Evolutionary conservation across 1,139 yeast species (phyloP).

Genomic region (Petasospora rhodanensis): DNA sequence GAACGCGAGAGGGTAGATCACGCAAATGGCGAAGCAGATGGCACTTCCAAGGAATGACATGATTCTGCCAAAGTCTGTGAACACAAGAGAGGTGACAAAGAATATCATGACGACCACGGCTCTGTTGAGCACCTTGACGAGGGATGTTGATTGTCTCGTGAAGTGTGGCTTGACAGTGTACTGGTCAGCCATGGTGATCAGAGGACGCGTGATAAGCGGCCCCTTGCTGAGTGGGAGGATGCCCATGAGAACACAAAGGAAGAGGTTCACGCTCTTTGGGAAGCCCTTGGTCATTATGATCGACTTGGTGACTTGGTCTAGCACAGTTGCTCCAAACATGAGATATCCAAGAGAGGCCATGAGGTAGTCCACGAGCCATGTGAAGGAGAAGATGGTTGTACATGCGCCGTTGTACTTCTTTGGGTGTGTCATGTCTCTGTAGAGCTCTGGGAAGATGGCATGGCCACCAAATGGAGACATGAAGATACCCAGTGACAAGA

Average conservation of each 20-base stretch:
- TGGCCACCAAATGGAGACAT: constrained; percentile 84
- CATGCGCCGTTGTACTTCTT: constrained; percentile 37
- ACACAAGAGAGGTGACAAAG: constrained; percentile 43
- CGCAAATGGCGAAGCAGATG: constrained; percentile 68
- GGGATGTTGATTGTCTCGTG: background rate
- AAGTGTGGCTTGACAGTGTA: constrained; percentile 23
- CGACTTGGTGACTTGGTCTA: constrained; percentile 71
- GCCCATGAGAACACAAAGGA: constrained; percentile 61
- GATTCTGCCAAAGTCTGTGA: constrained; percentile 67
- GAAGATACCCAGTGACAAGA: constrained; percentile 60
- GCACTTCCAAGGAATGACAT: constrained; percentile 73
- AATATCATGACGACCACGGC: constrained; percentile 16
- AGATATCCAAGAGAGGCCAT: constrained; percentile 72
- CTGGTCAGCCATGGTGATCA: constrained; percentile 55
- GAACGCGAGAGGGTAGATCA: constrained; percentile 63
- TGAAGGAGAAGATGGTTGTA: constrained; percentile 47
- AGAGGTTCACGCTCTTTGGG: constrained; percentile 52
- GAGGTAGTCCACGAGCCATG: constrained; percentile 55
- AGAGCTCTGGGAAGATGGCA: constrained; percentile 68
- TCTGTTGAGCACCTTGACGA: constrained; percentile 14
- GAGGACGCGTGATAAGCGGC: constrained; percentile 73
- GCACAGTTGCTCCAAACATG: constrained; percentile 68
- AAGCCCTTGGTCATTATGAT: constrained; percentile 61
- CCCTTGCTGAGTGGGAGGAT: constrained; percentile 72
- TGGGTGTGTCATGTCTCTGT: constrained; percentile 68